These are phyloP conservation scores for Podaxis sp. DNA, from an alignment of 768 basidiomycete species.

Conservation along the genomic window DNA sequence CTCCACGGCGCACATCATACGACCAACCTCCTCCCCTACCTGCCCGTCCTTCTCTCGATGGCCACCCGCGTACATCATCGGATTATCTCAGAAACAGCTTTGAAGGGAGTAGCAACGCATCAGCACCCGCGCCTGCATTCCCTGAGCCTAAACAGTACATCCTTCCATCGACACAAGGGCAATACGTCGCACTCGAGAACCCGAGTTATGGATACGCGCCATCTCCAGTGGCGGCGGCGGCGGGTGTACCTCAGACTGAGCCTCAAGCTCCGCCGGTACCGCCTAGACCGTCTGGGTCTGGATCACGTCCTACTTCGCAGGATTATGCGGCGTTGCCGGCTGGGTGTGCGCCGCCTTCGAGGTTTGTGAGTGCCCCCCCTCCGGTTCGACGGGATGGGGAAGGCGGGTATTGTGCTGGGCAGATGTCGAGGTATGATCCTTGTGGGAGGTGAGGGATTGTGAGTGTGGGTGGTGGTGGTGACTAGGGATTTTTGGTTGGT, in stretches of 20 bases:
- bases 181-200: background rate
- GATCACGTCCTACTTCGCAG: background rate
- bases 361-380: background rate
- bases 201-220: background rate
- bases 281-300: background rate
- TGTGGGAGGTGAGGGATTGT: background rate
- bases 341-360: background rate
- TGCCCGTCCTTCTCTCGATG: background rate
- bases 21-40: background rate
- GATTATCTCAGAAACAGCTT: background rate
- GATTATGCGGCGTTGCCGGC: background rate
- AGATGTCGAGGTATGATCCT: slow-evolving; percentile 6
- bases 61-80: background rate
- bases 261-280: background rate
- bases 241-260: background rate
- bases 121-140: background rate
- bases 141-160: background rate
- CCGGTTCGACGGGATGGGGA: background rate
- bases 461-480: too few species aligned
- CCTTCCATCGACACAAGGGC: background rate
- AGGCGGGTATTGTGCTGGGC: background rate
- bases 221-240: too few species aligned
- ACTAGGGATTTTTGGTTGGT: too few species aligned
- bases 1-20: background rate
- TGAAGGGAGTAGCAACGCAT: background rate